A percentile compares a stretch with the other conserved stretches of the same genome.
phyloP scores from a whole-genome alignment of 75 land plant species.

The Picea glauca region DNA sequence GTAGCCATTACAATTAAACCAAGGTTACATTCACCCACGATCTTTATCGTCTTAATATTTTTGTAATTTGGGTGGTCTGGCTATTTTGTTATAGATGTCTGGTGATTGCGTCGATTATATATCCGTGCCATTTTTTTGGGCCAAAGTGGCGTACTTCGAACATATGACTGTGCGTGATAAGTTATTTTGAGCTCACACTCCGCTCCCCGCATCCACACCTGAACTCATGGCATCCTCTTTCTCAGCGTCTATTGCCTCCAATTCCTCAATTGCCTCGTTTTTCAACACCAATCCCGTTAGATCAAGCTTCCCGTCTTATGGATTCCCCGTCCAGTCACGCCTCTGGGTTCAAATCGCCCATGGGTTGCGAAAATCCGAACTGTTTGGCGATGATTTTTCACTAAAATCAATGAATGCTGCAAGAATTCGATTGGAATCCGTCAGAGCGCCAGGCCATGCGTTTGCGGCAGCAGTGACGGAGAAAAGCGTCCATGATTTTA shows the following conservation, averaged over 20 bases:
- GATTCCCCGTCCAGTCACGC: not conserved
- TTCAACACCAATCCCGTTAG: not conserved
- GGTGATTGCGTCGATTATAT: too few species aligned
- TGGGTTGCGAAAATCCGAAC: constrained; percentile 25
- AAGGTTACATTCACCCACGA: too few species aligned
- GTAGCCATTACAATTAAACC: too few species aligned
- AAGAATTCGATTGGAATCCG: constrained; percentile 2
- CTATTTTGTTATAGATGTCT: too few species aligned
- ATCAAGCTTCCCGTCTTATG: not conserved
- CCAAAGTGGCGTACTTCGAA: too few species aligned
- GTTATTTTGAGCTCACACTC: too few species aligned
- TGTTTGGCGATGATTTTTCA: constrained; percentile 15
- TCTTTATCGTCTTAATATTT: too few species aligned
- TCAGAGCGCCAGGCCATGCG: constrained; percentile 21
- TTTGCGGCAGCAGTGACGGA: constrained; percentile 48
- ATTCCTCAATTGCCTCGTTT: not conserved
- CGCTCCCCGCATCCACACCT: too few species aligned
- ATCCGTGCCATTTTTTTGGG: too few species aligned
- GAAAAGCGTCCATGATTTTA: constrained; percentile 57
- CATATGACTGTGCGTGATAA: too few species aligned
- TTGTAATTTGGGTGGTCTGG: too few species aligned
- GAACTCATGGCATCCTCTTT: not conserved
- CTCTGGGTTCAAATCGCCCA: constrained; percentile 6
- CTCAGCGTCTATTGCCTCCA: not conserved
- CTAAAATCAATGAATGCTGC: constrained; percentile 13